Conservation (phyloP, 2,329 filamentous ascomycete species). For the Paraphoma chrysanthemicola region DNA sequence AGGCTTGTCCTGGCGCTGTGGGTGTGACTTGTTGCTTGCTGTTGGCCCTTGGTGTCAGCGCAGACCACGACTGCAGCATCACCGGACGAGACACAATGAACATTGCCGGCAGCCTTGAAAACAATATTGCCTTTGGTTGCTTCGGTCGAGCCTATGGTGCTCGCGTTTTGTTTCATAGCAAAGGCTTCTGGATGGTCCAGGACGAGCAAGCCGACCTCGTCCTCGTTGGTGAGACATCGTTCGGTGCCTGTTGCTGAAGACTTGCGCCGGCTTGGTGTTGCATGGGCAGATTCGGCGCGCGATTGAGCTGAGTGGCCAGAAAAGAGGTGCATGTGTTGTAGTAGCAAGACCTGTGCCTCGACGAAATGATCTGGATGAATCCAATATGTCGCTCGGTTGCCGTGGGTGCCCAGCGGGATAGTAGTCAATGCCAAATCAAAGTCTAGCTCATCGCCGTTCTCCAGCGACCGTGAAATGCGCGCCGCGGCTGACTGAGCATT, state of each 20-base stretch:
- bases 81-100: constrained; percentile 44
- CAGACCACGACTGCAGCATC: constrained; percentile 41
- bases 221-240: constrained; percentile 37
- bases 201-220: constrained; percentile 52
- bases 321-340: constrained; percentile 57
- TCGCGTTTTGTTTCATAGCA: constrained; percentile 53
- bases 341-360: constrained; percentile 59
- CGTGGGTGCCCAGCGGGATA: constrained; percentile 54
- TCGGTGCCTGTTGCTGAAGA: constrained; percentile 33
- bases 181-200: constrained; percentile 58
- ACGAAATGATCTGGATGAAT: constrained; percentile 62
- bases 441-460: constrained; percentile 51
- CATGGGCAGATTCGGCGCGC: constrained; percentile 21
- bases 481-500: constrained; percentile 35
- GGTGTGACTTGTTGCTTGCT: constrained; percentile 21
- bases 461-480: constrained; percentile 49
- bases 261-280: constrained; percentile 33
- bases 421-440: constrained; percentile 59
- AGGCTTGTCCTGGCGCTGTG: constrained; percentile 47
- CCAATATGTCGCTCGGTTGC: constrained; percentile 60
- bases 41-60: constrained; percentile 16
- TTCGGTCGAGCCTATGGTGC: constrained; percentile 52
- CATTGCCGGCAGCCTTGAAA: constrained; percentile 41
- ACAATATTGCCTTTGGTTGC: constrained; percentile 37
- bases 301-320: constrained; percentile 29